Conservation (phyloP, 805 yeast species). For the Wickerhamiella parazyma region DNA sequence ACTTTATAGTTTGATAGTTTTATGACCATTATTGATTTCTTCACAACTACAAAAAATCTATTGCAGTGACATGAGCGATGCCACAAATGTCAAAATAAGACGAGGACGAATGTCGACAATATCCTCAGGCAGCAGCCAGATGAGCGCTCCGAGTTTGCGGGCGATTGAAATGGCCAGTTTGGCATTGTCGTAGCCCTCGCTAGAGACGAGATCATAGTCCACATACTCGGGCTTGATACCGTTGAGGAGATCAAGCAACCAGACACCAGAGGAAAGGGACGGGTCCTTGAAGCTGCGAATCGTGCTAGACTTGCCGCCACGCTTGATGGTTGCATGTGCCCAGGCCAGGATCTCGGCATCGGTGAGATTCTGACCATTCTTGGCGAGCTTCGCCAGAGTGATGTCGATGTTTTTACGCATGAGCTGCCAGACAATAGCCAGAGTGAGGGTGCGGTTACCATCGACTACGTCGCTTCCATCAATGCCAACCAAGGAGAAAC, state of each 20-base stretch:
- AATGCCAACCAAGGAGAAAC: constrained; percentile 90
- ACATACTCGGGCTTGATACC: constrained; percentile 97
- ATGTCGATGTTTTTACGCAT: constrained; percentile 91
- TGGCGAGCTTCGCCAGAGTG: constrained; percentile 60
- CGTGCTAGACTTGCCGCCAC: constrained; percentile 65
- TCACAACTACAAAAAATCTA: background rate
- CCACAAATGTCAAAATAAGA: constrained; percentile 85
- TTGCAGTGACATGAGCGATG: constrained; percentile 72
- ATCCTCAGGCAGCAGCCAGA: constrained; percentile 99
- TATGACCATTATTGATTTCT: no score
- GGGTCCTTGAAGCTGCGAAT: constrained; percentile 80
- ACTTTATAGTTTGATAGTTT: background rate
- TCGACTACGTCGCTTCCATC: constrained; percentile 96
- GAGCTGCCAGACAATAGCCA: constrained; percentile 95
- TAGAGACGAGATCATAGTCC: constrained; percentile 84
- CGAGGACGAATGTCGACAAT: constrained; percentile 91
- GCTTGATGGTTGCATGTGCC: constrained; percentile 77
- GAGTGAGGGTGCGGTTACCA: constrained; percentile 75
- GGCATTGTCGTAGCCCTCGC: constrained; percentile 86
- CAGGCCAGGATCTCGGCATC: constrained; percentile 83
- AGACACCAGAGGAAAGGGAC: constrained; percentile 61
- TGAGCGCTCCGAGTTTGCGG: constrained; percentile 92
- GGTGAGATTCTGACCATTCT: constrained; percentile 59
- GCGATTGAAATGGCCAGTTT: constrained; percentile 96
- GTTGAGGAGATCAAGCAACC: constrained; percentile 75